A percentile compares a stretch with the other conserved stretches of the same genome.
Evolutionary conservation across 306 rosid genomes (phyloP).

Genomic region (Glycine soja): DNA sequence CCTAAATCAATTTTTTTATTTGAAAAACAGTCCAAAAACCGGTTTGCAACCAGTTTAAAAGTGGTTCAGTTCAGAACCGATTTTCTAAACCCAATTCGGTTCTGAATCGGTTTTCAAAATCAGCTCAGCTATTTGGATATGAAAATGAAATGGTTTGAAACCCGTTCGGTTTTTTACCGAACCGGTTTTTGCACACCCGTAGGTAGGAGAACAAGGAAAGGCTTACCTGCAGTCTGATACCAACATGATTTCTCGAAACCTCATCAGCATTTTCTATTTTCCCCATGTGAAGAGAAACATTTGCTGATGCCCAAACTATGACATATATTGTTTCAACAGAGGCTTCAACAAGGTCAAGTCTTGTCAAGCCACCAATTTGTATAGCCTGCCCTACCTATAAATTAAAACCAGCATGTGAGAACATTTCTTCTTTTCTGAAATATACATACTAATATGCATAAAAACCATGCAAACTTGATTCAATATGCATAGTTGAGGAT

Average conservation of each 20-base stretch:
- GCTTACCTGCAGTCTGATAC: constrained; percentile 83
- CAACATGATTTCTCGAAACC: constrained; percentile 82
- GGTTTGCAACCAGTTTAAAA: too few species aligned
- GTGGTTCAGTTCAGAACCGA: too few species aligned
- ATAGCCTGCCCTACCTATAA: constrained; percentile 84
- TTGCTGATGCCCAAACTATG: constrained; percentile 88
- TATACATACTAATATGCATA: constrained; percentile 7
- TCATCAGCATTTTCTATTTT: constrained; percentile 92
- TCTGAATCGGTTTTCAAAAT: too few species aligned
- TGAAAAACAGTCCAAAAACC: too few species aligned
- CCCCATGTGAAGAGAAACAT: constrained; percentile 87
- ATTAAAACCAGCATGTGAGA: constrained; percentile 43
- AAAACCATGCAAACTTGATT: background rate
- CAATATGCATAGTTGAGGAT: constrained; percentile 9
- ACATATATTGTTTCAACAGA: constrained; percentile 84
- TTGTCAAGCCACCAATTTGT: constrained; percentile 80
- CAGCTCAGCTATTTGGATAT: too few species aligned
- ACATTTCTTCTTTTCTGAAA: constrained; percentile 9
- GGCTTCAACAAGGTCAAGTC: constrained; percentile 80
- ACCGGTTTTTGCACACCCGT: too few species aligned
- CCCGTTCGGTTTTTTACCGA: too few species aligned
- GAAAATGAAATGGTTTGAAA: too few species aligned
- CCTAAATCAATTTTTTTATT: too few species aligned
- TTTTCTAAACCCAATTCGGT: too few species aligned
- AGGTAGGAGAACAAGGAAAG: constrained; percentile 11